Evolutionary conservation across 208 protist genomes (phyloP), one percentile per base, ranked within the genome.

Genomic region (Phytomonas serpens): DNA sequence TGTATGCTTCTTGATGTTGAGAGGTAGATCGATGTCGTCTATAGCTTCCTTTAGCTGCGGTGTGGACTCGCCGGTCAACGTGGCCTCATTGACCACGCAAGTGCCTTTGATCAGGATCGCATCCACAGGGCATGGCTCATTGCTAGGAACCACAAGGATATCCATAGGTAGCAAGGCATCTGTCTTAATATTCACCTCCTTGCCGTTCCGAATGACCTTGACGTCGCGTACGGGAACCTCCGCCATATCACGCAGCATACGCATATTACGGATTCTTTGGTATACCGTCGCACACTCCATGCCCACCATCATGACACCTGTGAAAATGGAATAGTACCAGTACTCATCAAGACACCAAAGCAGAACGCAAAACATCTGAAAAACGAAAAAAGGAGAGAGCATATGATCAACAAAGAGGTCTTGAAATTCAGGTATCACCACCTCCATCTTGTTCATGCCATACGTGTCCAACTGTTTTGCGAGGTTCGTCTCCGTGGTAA

Each of bases 61-160:
- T n/a, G 98, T 98, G 4, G 97, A 98, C 85, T 99, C 98, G 57
- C 98, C 98, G 13, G 98, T 99, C n/a, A 99, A 84, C 69, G 98
- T 97, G 11, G 98, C 89, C 80, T 99, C 99, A 83, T 99, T 99
- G 3, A 99, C 96, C 7, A 99, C 93, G 36, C 85, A 92, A n/a
- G 88, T 94, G 67, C 98, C 98, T 52, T 77, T 78, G 7, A 99
- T 77, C 3, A 99, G 71, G 6, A 99, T 30, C 30, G 97, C 84
- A 77, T 99, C 98, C 38, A 97, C 98, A 11, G 98, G 98, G 61
- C 96, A 90, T 27, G 83, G 76, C 29, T 71, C 69, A 69, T 90
- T 94, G 68, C 73, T 93, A 23, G 88, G 83, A 30, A 98, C 85
- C 42, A 96, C 86, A 0, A 98, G 81, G 37, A 99, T 81, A 81